Evolutionary conservation across 805 yeast species (phyloP).

Genomic region (Kuraishia cidri): DNA sequence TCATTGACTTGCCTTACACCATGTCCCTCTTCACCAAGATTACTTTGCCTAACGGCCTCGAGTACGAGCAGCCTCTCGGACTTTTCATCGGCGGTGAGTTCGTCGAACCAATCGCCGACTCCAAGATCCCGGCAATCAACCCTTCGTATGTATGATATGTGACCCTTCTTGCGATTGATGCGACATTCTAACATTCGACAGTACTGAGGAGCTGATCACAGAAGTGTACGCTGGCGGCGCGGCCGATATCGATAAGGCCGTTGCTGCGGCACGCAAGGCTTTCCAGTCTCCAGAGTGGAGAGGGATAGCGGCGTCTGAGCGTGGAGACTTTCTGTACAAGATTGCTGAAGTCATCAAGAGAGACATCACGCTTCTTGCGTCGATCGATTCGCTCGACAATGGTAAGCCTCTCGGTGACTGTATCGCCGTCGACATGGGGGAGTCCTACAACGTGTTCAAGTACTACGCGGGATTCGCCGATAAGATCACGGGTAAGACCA

Average conservation of each 20-base stretch:
- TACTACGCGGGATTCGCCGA: conserved; percentile 78
- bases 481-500: conserved; percentile 57
- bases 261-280: conserved; percentile 55
- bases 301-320: conserved; percentile 34
- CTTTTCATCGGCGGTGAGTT: conserved; percentile 54
- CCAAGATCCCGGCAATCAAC: conserved; percentile 14
- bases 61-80: conserved; percentile 33
- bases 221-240: conserved; percentile 48
- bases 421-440: conserved; percentile 24
- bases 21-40: conserved; percentile 15
- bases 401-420: conserved; percentile 50
- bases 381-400: conserved; percentile 47
- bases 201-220: conserved; percentile 50
- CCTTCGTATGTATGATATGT: conserved; percentile 11
- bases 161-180: neutral
- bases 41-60: conserved; percentile 20
- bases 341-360: conserved; percentile 34
- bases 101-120: conserved; percentile 26
- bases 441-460: conserved; percentile 33
- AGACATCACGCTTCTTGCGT: conserved; percentile 39
- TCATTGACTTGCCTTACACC: no score
- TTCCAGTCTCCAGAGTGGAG: conserved; percentile 39
- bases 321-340: conserved; percentile 44
- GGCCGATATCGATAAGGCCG: conserved; percentile 60
- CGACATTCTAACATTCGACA: conserved; percentile 11